Base-by-base conservation (phyloP, 2,329 filamentous ascomycete species). In the Diplodia scrobiculata region DNA sequence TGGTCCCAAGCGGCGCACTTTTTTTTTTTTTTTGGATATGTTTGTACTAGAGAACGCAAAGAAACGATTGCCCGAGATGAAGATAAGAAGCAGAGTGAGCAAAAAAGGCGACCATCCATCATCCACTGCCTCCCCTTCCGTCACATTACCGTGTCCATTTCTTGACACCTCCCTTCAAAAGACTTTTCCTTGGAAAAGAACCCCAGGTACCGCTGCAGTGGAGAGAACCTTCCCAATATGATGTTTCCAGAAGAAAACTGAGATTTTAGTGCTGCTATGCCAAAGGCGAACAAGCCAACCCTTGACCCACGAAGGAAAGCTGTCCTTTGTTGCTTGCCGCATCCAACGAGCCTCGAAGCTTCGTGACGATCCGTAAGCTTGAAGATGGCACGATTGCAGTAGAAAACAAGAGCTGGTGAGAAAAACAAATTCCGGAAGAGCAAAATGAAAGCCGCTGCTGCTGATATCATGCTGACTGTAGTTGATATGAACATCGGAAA, bases 81-180 rank as follows among this genome's bases (percentile, higher is more conserved):
- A 50, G 58, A 62, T 62, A 50, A 60, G 29, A 62, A 62, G 54
- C 47, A 65, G 52, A n/a, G 6, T 54, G 38, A 54, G 52, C 52
- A 54, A 34, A 32, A 54, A n/a, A 65, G 51, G 47, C 36, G 64
- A 55, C 21, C 48, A 58, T 19, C 29, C 55, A 34, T 48, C 48
- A 50, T 51, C 38, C 59, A 50, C 34, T 62, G 48, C 27, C 41
- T 63, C 55, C 6, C 14, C 47, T 41, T 50, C 63, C 66, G 27
- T 38, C 66, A 45, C 63, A 68, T 68, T 66, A 66, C 66, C 41
- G 63, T 68, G 54, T 50, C 58, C 58, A 9, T 62, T n/a, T 10
- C 10, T 14, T 25, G 19, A 50, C n/a, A 36, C 29, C 45, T 10
- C 21, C 27, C 17, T n/a, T 41, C 45, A 21, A 27, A 50, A n/a